phyloP scores from a whole-genome alignment of 2,329 filamentous ascomycete genomes.

The Exutisphaerella laricina region DNA sequence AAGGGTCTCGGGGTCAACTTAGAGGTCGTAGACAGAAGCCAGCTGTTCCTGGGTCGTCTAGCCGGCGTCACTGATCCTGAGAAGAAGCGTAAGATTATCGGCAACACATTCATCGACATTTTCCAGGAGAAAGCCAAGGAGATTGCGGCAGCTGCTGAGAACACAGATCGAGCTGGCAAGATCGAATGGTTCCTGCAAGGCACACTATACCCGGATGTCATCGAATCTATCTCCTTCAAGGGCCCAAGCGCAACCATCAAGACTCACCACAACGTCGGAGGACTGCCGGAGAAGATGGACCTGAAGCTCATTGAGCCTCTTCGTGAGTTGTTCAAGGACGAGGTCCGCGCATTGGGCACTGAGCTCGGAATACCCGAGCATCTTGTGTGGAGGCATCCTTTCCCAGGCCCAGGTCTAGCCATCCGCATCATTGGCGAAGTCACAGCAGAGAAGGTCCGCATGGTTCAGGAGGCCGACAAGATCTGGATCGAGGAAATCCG shows the following conservation, averaged over 20 bases:
- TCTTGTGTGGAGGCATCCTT: constrained; percentile 74
- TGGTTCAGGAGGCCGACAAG: constrained; percentile 68
- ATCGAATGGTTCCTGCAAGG: constrained; percentile 86
- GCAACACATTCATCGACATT: constrained; percentile 71
- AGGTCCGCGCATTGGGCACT: constrained; percentile 65
- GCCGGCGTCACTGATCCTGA: constrained; percentile 73
- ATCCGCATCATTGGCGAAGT: constrained; percentile 81
- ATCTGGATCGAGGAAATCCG: constrained; percentile 75
- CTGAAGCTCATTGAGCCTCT: constrained; percentile 74
- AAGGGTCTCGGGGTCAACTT: constrained; percentile 84
- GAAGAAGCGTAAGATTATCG: constrained; percentile 87
- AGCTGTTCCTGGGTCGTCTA: constrained; percentile 71
- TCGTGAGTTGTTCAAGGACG: constrained; percentile 76
- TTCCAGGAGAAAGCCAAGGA: constrained; percentile 74
- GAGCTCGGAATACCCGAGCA: constrained; percentile 65
- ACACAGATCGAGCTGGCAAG: constrained; percentile 62
- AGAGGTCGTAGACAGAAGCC: constrained; percentile 73
- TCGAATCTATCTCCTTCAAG: constrained; percentile 67
- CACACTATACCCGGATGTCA: constrained; percentile 71
- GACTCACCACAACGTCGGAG: constrained; percentile 69
- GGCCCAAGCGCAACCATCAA: constrained; percentile 67
- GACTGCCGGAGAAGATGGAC: constrained; percentile 57
- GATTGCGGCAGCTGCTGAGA: constrained; percentile 66
- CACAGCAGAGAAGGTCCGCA: constrained; percentile 70
- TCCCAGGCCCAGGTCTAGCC: constrained; percentile 69